These are phyloP conservation scores for Paraleonurus japonicus DNA, from an alignment of 257 asterid species.

Conservation along the genomic window DNA sequence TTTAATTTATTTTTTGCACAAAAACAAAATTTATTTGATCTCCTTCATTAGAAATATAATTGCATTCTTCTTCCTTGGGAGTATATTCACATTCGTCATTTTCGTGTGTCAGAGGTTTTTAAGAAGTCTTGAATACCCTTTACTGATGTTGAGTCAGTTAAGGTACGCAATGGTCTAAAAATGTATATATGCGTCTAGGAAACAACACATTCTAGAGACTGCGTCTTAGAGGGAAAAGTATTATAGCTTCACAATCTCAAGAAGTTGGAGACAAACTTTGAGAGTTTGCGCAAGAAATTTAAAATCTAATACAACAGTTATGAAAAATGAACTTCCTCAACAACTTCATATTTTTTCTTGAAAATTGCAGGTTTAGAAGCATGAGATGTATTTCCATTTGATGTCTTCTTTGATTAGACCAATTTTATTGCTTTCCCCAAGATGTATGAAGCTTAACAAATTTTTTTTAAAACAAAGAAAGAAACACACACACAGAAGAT, in stretches of 20 bases:
- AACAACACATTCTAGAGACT: not conserved
- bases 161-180: not conserved
- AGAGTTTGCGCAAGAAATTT: not conserved
- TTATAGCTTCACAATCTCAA: slow-evolving; percentile 1
- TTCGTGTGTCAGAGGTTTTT: not conserved
- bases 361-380: not conserved
- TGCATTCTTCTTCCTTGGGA: not conserved
- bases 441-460: not conserved
- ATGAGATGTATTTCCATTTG: not conserved
- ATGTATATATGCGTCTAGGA: not conserved
- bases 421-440: not conserved
- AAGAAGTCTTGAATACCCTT: slow-evolving; percentile 16
- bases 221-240: not conserved
- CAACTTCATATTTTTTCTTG: not conserved
- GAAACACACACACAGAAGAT: not conserved
- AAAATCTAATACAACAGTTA: not conserved
- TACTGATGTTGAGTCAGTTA: not conserved
- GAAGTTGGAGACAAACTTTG: not conserved
- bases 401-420: too few relatives aligned
- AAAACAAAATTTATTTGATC: not conserved
- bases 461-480: not conserved
- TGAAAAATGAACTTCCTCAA: not conserved
- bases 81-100: not conserved
- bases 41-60: not conserved
- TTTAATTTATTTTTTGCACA: not conserved